Conservation (phyloP, 352 stramenopile genomes). For the Pythium oligandrum region DNA sequence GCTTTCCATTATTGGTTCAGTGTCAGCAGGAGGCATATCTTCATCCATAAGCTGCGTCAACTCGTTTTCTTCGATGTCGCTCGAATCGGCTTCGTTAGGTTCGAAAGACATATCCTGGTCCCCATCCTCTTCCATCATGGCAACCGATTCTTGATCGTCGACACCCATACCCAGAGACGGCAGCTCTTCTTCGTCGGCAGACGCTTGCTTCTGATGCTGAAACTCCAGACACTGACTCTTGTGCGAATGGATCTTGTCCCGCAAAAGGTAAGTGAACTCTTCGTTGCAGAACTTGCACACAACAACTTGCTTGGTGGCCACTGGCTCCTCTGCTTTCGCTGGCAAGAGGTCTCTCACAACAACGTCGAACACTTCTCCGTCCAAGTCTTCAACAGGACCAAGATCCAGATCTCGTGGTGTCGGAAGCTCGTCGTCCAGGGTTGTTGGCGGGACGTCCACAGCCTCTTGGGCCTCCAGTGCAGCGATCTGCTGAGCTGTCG, state of each 20-base stretch:
- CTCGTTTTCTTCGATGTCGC: no score
- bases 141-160: neutral
- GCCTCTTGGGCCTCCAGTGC: no score
- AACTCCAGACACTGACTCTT: slow-evolving; percentile 11
- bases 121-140: no score
- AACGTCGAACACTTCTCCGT: slow-evolving; percentile 11
- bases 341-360: neutral
- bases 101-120: no score
- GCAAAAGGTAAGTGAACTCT: slow-evolving; percentile 15
- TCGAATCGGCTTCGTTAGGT: no score
- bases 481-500: no score
- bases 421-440: no score
- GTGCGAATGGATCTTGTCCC: slow-evolving; percentile 13
- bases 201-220: neutral
- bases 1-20: no score
- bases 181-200: no score
- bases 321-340: neutral
- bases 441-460: no score
- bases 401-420: neutral
- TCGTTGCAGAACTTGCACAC: slow-evolving; percentile 16
- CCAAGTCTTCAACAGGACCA: slow-evolving; percentile 17
- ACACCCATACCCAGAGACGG: neutral
- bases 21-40: no score
- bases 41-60: no score
- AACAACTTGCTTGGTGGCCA: slow-evolving; percentile 8